Base-by-base conservation (phyloP, 1,284 basidiomycete genomes). In the Rhodotorula sp. region DNA sequence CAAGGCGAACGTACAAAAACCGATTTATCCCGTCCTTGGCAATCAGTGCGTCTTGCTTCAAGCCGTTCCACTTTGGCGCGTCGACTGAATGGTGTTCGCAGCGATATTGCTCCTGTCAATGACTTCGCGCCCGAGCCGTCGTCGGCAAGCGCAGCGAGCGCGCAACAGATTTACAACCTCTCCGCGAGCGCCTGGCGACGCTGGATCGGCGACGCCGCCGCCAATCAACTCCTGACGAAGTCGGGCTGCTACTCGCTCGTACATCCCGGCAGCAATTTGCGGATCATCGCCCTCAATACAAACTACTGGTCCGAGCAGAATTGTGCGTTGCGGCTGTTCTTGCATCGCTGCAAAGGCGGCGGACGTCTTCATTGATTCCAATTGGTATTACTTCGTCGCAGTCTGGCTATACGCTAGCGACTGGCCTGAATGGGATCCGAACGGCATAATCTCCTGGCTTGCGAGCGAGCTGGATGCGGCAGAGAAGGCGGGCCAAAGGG, bases 241-340 rank as follows among this genome's bases (percentile, higher is more conserved):
- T 68, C 46, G 13, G 76, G 77, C 10, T 77, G 73, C 44, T 78
- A 74, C 49, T 52, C 72, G 32, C 39, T 68, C 22, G 64, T 73
- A 13, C 70, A 73, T 49, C 71, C 69, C 2, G 71, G 72, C 19
- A 73, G 71, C 27, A 46, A 63, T 30, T 34, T 77, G 30, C 67
- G 59, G 39, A 68, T 87, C 51, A 83, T 87, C 49, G 84, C 85
- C 0, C 67, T 87, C 65, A 87, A 87, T 68, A 85, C 84, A 11
- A 82, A 84, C 27, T 86, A 84, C 67, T 86, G 85, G 85, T 74
- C 44, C n/a, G 29, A 47, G 13, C 56, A 58, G 29, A 30, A 47
- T 27, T 58, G 55, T 57, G 20, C 13, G 55, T 29, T 22, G n/a
- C 5, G 10, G 13, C n/a, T 20, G 9, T 54, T 30, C 15, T 36